phyloP scores from a whole-genome alignment of 805 yeast genomes.

The Starmerella bacillaris region DNA sequence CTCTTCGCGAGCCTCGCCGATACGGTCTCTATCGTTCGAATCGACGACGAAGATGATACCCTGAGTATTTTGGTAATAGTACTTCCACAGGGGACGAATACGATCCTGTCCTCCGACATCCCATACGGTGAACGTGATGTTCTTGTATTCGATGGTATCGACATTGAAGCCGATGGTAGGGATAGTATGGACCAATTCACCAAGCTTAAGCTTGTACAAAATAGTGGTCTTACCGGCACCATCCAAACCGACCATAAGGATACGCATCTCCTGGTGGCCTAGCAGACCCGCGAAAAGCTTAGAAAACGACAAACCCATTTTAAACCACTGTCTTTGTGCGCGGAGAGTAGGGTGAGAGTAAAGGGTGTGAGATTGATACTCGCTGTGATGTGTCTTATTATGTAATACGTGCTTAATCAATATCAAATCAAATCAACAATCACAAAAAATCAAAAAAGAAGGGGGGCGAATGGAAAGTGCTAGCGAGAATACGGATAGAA shows the following conservation, averaged over 20 bases:
- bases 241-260: conserved; percentile 93
- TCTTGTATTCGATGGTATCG: conserved; percentile 92
- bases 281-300: conserved; percentile 86
- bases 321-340: conserved; percentile 1
- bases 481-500: too few species aligned
- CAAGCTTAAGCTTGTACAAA: conserved; percentile 81
- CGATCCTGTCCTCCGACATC: conserved; percentile 99
- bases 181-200: conserved; percentile 89
- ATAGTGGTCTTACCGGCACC: conserved; percentile 98
- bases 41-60: conserved; percentile 96
- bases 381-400: conserved; percentile 2
- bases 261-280: conserved; percentile 96
- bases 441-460: too few species aligned
- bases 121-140: conserved; percentile 94
- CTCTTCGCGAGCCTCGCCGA: conserved; percentile 94
- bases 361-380: conserved; percentile 1
- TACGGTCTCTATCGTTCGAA: conserved; percentile 95
- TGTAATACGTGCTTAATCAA: background rate
- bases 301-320: conserved; percentile 88
- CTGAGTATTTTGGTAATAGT: conserved; percentile 95
- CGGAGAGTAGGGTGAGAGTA: conserved; percentile 6
- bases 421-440: too few species aligned
- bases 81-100: conserved; percentile 98
- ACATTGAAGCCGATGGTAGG: conserved; percentile 97
- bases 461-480: too few species aligned